Evolutionary conservation across 768 basidiomycete genomes (phyloP), one percentile per base, ranked within the genome.

Genomic region (Lentinula edodes): DNA sequence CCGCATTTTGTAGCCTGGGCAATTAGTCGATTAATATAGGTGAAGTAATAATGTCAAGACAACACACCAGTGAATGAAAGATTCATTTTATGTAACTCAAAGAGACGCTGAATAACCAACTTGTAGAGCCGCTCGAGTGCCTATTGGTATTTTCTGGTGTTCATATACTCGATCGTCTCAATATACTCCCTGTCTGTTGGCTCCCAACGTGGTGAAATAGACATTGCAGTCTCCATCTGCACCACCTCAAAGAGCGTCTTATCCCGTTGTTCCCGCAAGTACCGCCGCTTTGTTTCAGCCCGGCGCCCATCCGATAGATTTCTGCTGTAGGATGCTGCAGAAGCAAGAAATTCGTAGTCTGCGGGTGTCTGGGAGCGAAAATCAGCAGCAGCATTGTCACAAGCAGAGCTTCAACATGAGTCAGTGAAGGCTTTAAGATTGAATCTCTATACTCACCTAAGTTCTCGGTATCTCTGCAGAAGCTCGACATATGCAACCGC

Each of bases 61-160:
- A 50, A 18, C 18, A 23, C 36, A 62, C 76, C 76, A 20, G 71
- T 77, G 4, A 65, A 60, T n/a, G 72, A 66, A 12, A 77, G 64
- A 64, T 77, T 77, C 23, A 76, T 59, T 61, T 74, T 74, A 20
- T 73, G 73, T 3, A 78, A 67, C 63, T 79, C 74, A 63, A 79
- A 76, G 1, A 79, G 62, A 1, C 68, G 66, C 60, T 72, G 71
- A 0, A 76, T 62, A 5, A 73, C 72, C 10, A 78, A 71, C 28
- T 63, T 48, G 56, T 77, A 71, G 0, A 79, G 63, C 16, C 68
- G 64, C 15, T 76, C 67, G 0, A 79, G 66, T 0, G 73, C 73
- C 10, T 52, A 53, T 13, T 65, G 68, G 52, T 75, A 78, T 13
- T 63, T 58, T 2, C 66, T 50, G 13, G 56, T 61, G 5, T 43